These are phyloP conservation scores for Citrus hindsii DNA, from an alignment of 345 rosid genomes.

Conservation along the genomic window DNA sequence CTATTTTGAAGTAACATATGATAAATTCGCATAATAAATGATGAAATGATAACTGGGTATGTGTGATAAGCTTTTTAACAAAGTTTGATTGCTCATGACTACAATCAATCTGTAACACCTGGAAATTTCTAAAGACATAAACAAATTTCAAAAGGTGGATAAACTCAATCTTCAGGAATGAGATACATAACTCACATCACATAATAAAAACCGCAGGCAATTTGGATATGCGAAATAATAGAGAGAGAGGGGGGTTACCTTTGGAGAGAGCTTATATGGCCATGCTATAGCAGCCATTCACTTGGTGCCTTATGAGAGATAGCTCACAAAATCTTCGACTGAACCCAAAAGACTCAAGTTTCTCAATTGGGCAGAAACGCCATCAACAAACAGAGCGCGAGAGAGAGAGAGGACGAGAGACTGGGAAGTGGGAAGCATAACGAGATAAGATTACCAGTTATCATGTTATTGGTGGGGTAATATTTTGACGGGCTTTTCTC, in stretches of 20 bases:
- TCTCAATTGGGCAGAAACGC: neutral
- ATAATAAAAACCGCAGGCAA: too few species aligned
- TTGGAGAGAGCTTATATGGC: constrained; percentile 8
- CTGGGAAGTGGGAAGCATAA: too few species aligned
- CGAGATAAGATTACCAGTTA: neutral
- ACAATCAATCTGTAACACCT: neutral
- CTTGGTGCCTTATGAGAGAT: neutral
- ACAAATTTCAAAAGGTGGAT: neutral
- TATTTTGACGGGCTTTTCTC: too few species aligned
- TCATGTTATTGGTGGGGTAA: too few species aligned
- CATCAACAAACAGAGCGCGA: neutral
- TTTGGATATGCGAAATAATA: too few species aligned
- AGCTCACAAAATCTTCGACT: neutral
- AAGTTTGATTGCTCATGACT: neutral
- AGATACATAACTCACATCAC: too few species aligned
- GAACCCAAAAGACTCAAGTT: neutral
- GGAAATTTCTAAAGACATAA: neutral
- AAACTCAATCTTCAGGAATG: too few species aligned
- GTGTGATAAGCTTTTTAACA: too few species aligned
- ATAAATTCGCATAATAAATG: too few species aligned
- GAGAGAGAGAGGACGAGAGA: neutral
- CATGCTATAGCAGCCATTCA: constrained; percentile 21
- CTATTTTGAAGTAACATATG: too few species aligned
- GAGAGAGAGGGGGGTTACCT: constrained; percentile 7
- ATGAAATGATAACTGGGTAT: too few species aligned